These are phyloP conservation scores for Neltuma alba DNA, from an alignment of 306 rosid genomes.

Conservation along the genomic window DNA sequence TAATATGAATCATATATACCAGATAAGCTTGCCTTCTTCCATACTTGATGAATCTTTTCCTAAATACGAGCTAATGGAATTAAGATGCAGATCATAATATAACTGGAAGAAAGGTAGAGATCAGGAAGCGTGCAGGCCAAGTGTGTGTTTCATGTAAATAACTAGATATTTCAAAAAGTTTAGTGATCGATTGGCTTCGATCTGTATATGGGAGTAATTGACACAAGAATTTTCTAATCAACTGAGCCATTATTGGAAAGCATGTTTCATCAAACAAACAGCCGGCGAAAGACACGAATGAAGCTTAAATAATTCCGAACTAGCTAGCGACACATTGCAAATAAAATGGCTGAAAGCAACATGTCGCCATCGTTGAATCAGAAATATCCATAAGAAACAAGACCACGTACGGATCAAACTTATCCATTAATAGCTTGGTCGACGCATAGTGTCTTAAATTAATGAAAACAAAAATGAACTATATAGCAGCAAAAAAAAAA, in stretches of 20 bases:
- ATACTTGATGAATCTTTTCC: neutral
- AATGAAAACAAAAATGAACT: neutral
- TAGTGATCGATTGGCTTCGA: neutral
- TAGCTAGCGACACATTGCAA: conserved; percentile 24
- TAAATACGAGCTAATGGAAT: neutral
- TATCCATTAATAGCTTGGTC: conserved; percentile 17
- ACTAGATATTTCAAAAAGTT: neutral
- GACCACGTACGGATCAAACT: conserved; percentile 31
- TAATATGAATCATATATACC: neutral
- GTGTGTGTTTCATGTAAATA: neutral
- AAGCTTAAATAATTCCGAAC: conserved; percentile 5
- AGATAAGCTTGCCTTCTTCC: neutral
- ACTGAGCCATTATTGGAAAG: neutral
- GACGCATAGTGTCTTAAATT: neutral
- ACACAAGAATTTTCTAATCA: conserved; percentile 6
- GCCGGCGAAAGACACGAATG: neutral
- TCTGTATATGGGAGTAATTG: neutral
- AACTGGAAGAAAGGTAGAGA: neutral
- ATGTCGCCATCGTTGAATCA: conserved; percentile 30
- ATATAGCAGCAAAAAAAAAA: neutral
- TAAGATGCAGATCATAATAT: neutral
- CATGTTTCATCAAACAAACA: neutral
- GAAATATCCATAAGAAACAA: conserved; percentile 10
- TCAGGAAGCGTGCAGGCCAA: neutral
- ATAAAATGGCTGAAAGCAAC: conserved; percentile 37